Evolutionary conservation across 2,329 filamentous ascomycete species (phyloP), one percentile per base, ranked within the genome.

Genomic region (Cordyceps cicadae): DNA sequence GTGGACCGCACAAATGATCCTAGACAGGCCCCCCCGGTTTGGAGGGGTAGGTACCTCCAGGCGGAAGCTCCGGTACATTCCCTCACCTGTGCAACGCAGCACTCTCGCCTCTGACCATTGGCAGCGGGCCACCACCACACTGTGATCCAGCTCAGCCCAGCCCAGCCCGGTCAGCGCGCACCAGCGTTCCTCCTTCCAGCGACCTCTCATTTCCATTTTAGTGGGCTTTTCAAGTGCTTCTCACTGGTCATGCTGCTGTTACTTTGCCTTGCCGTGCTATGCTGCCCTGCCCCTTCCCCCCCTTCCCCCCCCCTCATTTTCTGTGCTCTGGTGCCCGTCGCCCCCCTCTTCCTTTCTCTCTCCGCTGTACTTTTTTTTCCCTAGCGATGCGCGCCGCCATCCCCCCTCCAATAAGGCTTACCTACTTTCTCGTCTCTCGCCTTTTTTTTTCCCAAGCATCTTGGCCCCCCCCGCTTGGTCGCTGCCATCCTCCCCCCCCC

Each of bases 371-470:
- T 46, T 46, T 55, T 43, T 43, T 54, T 54, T 26, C 11, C 32
- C 11, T 52, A n/a, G 11, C 24, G 52, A 17, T 55, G 46, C 55
- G 46, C 55, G 32, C 32, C 24, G 50, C 56, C 21, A 48, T 26
- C 34, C 21, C 56, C 56, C 56, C 49, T 46, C 49, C 49, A 51
- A 37, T 39, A 24, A 24, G 24, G 24, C 32, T 21, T 51, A n/a
- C 11, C 11, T 6, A 19, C 24, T n/a, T n/a, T n/a, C 46, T 37
- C 41, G 24, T 49, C 37, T 43, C 56, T 52, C 45, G 53, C 41
- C 56, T 56, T 60, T 51, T 56, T 60, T 51, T 53, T 58, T 45
- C 45, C 46, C 54, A 46, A 32, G 34, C 46, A 54, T 56, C 59
- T 61, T 54, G 43, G 37, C 54, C 59, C 54, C 55, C 46, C 54